Percentiles rank a stretch among this genome's conserved stretches.
Evolutionary conservation across 2,329 filamentous ascomycete species (phyloP).

Genomic region (Hymenoscyphus scutula): DNA sequence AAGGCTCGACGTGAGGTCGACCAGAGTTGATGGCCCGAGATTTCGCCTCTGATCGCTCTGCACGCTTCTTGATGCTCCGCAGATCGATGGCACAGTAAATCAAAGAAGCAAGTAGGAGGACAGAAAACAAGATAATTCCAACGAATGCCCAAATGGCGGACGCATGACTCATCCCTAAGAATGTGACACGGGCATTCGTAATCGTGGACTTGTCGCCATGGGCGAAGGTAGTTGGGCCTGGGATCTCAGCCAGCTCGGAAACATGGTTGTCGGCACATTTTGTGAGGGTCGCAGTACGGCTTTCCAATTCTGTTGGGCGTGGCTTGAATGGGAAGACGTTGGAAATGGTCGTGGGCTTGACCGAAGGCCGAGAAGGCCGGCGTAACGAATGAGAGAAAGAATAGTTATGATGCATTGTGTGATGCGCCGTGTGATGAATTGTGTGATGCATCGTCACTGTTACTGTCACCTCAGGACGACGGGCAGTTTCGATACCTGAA

Average conservation of each 20-base stretch:
- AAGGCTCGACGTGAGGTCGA: background rate
- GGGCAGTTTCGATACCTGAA: background rate
- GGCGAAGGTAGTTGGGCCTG: background rate
- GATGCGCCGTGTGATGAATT: background rate
- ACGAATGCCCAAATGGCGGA: background rate
- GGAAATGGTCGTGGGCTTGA: background rate
- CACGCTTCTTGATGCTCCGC: background rate
- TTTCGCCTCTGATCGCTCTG: background rate
- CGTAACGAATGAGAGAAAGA: background rate
- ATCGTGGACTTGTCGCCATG: background rate
- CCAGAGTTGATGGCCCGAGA: background rate
- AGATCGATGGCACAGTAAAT: background rate
- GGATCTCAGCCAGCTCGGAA: background rate
- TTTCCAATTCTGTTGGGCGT: background rate
- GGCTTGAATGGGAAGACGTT: background rate
- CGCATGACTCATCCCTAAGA: background rate
- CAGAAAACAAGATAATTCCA: background rate
- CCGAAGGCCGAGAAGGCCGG: background rate
- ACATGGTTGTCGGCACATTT: too few species aligned
- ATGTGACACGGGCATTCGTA: background rate
- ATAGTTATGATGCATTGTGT: background rate
- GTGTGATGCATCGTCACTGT: background rate
- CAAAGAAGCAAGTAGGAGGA: background rate
- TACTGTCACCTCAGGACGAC: background rate
- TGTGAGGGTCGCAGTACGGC: background rate